phyloP scores from a whole-genome alignment of 768 basidiomycete genomes.

The Suillus placidus region DNA sequence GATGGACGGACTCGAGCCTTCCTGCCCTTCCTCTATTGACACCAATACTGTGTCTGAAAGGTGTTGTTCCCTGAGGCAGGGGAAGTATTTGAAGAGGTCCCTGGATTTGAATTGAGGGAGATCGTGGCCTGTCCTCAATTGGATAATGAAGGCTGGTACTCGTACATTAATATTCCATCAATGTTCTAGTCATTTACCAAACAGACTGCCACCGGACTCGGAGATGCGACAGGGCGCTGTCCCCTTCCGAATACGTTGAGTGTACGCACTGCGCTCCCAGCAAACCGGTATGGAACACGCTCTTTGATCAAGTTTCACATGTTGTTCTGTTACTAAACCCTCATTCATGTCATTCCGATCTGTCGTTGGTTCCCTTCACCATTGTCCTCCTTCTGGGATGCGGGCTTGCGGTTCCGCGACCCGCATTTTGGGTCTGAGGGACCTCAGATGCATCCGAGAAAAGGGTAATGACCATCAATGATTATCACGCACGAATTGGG shows the following conservation, averaged over 20 bases:
- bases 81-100: not conserved
- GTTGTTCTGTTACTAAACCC: slow-evolving; percentile 20
- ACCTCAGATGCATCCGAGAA: slow-evolving; percentile 1
- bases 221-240: not conserved
- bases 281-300: slow-evolving; percentile 3
- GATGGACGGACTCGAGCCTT: not conserved
- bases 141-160: not conserved
- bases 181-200: not conserved
- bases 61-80: not conserved
- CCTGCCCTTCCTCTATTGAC: not conserved
- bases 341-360: slow-evolving; percentile 31
- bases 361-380: slow-evolving; percentile 26
- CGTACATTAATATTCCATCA: not conserved
- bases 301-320: slow-evolving; percentile 15
- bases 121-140: not conserved
- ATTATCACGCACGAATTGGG: not conserved
- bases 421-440: slow-evolving; percentile 19
- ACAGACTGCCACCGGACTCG: not conserved
- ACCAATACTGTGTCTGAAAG: not conserved
- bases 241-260: not conserved
- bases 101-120: not conserved
- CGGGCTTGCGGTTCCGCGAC: slow-evolving; percentile 30
- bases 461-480: not conserved
- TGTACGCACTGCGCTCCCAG: not conserved
- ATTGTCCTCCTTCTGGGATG: slow-evolving; percentile 23